Percentiles rank a stretch among this genome's conserved stretches.
phyloP scores from a whole-genome alignment of 2,329 filamentous ascomycete genomes.

The Botrytis cinerea region DNA sequence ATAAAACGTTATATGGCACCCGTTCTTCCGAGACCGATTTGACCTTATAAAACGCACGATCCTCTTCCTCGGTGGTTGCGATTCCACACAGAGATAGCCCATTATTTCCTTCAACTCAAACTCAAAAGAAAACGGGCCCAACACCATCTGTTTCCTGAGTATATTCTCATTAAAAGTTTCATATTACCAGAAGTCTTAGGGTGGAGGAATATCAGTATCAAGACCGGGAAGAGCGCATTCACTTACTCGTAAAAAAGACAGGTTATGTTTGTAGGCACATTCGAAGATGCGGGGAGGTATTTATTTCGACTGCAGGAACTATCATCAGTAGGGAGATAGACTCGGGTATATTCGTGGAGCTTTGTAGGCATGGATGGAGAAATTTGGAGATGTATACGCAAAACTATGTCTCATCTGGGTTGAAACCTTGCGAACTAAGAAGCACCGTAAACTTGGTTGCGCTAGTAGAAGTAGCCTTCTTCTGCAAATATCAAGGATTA shows the following conservation, averaged over 20 bases:
- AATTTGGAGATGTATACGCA: not conserved
- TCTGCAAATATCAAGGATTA: not conserved
- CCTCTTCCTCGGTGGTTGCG: rapidly evolving
- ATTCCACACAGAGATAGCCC: not conserved
- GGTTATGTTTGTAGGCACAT: not conserved
- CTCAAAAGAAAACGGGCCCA: not conserved
- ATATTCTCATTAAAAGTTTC: rapidly evolving
- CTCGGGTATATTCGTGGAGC: not conserved
- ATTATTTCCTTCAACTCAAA: not conserved
- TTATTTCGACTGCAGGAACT: no score
- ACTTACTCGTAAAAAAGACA: not conserved
- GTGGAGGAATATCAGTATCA: no score
- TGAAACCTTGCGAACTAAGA: not conserved
- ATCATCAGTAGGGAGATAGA: not conserved
- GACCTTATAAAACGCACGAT: not conserved
- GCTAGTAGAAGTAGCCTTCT: not conserved
- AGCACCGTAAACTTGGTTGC: no score
- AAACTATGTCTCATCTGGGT: no score
- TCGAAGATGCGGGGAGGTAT: not conserved
- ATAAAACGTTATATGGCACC: not conserved
- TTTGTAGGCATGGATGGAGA: not conserved
- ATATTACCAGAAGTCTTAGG: not conserved
- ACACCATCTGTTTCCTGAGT: not conserved
- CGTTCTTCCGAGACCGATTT: not conserved
- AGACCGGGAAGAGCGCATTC: not conserved